Evolutionary conservation across 352 stramenopile genomes (phyloP).

Genomic region (Thalassiosira mediterranea): DNA sequence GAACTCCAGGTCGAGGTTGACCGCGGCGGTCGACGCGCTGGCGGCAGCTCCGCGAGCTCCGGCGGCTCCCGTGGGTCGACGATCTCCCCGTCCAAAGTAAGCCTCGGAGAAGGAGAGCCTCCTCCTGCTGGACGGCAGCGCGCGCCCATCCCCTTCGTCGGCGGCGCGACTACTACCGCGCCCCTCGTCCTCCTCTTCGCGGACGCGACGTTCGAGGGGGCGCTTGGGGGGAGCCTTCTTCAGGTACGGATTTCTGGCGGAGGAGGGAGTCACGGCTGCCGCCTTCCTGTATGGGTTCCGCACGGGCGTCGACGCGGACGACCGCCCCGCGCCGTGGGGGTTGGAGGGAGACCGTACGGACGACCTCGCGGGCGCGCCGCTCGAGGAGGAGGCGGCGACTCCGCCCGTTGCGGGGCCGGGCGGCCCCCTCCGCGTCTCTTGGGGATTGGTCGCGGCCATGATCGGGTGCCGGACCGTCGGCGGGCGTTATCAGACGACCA

Average conservation of each 20-base stretch:
- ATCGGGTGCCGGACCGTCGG: too few relatives aligned
- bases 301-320: slow-evolving; percentile 1
- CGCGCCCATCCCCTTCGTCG: too few relatives aligned
- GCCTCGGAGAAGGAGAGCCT: not conserved
- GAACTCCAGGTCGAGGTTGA: not conserved
- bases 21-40: not conserved
- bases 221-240: not conserved
- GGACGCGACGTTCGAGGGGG: not conserved
- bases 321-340: too few relatives aligned
- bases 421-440: too few relatives aligned
- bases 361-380: too few relatives aligned
- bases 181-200: not conserved
- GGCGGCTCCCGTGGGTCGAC: not conserved
- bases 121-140: not conserved
- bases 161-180: too few relatives aligned
- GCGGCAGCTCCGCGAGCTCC: not conserved
- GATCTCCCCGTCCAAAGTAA: not conserved
- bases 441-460: too few relatives aligned
- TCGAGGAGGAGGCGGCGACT: too few relatives aligned
- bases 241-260: not conserved
- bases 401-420: too few relatives aligned
- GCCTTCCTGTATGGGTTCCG: not conserved
- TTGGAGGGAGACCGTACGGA: too few relatives aligned
- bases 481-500: too few relatives aligned
- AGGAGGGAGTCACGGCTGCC: not conserved